These are phyloP conservation scores for Hypoxylon sp. DNA, from an alignment of 2,329 filamentous ascomycete genomes.

Conservation along the genomic window DNA sequence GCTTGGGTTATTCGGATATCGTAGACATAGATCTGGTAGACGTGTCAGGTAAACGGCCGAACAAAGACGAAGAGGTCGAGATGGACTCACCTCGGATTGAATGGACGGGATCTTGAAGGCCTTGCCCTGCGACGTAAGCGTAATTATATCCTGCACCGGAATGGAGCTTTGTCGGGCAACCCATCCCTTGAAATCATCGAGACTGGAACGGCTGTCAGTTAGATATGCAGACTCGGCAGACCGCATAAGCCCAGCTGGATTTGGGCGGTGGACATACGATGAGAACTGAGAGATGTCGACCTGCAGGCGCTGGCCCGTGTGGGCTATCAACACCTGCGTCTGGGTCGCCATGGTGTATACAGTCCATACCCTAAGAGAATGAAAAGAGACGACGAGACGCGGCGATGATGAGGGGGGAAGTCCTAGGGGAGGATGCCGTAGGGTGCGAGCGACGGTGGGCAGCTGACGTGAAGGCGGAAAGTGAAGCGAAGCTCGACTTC, in stretches of 20 bases:
- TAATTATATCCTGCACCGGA: slow-evolving; percentile 79
- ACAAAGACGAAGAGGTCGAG: slow-evolving; percentile 11
- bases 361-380: slow-evolving; percentile 44
- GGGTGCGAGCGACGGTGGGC: not conserved
- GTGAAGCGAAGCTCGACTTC: slow-evolving; percentile 15
- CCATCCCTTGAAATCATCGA: slow-evolving; percentile 87
- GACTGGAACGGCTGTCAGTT: slow-evolving; percentile 55
- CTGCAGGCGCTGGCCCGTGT: slow-evolving; percentile 86
- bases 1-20: slow-evolving; percentile 78
- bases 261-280: slow-evolving; percentile 63
- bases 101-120: slow-evolving; percentile 83
- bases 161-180: slow-evolving; percentile 79
- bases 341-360: slow-evolving; percentile 70
- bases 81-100: slow-evolving; percentile 72
- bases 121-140: slow-evolving; percentile 85
- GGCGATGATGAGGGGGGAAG: not conserved
- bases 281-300: slow-evolving; percentile 78
- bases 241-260: slow-evolving; percentile 9
- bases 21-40: slow-evolving; percentile 80
- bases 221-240: slow-evolving; percentile 11
- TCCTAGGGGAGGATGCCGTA: slow-evolving; percentile 3
- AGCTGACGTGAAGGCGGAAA: slow-evolving; percentile 8
- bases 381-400: slow-evolving; percentile 22
- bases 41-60: slow-evolving; percentile 1
- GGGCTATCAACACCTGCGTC: slow-evolving; percentile 89